Evolutionary conservation across 345 rosid genomes (phyloP).

Genomic region (Garcia nutans): DNA sequence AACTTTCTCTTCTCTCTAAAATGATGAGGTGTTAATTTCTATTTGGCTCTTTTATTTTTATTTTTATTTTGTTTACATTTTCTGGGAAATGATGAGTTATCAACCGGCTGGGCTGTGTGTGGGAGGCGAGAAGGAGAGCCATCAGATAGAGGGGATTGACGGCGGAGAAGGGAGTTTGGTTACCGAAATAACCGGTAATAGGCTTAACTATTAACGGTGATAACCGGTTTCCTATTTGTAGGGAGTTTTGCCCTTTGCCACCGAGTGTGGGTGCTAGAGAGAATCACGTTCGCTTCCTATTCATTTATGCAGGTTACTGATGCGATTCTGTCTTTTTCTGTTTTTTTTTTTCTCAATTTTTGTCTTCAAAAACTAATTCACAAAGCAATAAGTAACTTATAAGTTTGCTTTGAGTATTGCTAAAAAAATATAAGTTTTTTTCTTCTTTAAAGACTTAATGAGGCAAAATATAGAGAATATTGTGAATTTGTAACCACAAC

Average conservation of each 20-base stretch:
- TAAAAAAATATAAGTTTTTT: too few relatives aligned
- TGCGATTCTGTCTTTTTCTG: too few relatives aligned
- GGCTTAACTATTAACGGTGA: constrained; percentile 24
- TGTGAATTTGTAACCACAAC: too few relatives aligned
- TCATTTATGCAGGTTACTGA: background rate
- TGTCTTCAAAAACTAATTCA: too few relatives aligned
- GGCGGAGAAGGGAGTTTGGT: constrained; percentile 22
- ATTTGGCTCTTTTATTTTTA: background rate
- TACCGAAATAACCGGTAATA: constrained; percentile 29
- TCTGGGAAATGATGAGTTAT: background rate
- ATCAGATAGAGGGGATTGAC: constrained; percentile 10
- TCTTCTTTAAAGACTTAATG: too few relatives aligned
- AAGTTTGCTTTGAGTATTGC: too few relatives aligned
- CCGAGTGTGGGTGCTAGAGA: background rate
- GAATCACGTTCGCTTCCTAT: constrained; percentile 1
- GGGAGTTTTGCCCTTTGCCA: constrained; percentile 25
- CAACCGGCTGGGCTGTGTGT: constrained; percentile 24
- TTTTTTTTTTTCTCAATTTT: too few relatives aligned
- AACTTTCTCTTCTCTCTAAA: background rate
- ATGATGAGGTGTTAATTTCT: constrained; percentile 4
- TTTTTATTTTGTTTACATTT: background rate
- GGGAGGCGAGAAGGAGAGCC: constrained; percentile 8
- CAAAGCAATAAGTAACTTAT: too few relatives aligned
- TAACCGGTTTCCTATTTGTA: constrained; percentile 30
- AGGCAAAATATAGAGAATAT: too few relatives aligned